These are phyloP conservation scores for Phylloporus rhodoxanthus DNA, from an alignment of 768 basidiomycete species.

Conservation along the genomic window DNA sequence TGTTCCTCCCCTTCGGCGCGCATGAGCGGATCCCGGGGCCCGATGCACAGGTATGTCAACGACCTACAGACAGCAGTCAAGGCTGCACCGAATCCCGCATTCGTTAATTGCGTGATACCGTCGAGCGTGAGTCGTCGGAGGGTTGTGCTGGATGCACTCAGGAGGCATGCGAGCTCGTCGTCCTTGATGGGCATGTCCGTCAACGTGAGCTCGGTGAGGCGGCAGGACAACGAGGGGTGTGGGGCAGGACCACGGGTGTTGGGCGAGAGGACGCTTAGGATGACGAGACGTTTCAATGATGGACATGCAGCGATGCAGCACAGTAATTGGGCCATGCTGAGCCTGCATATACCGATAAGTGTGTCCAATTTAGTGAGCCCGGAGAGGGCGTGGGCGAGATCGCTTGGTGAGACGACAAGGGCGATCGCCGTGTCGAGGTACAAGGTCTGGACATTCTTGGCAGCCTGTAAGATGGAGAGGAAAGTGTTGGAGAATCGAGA, in stretches of 20 bases:
- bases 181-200: neutral
- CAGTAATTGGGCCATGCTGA: constrained; percentile 1
- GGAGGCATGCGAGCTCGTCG: constrained; percentile 8
- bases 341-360: neutral
- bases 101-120: neutral
- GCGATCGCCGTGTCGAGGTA: neutral
- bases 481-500: neutral
- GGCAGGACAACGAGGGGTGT: neutral
- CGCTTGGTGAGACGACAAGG: neutral
- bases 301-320: constrained; percentile 7
- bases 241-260: neutral
- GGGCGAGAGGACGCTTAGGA: neutral
- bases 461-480: constrained; percentile 2
- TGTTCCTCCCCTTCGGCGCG: neutral
- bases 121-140: constrained; percentile 6
- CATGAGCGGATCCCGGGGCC: neutral
- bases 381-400: neutral
- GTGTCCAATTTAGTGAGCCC: neutral
- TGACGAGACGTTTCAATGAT: constrained; percentile 5
- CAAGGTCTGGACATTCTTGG: constrained; percentile 2
- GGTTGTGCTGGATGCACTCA: constrained; percentile 2
- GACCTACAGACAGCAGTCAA: constrained; percentile 1
- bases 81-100: neutral
- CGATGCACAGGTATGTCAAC: neutral
- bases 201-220: constrained; percentile 1